Evolutionary conservation across 441 rosid genomes (phyloP).

Genomic region (Pelargonium australe): DNA sequence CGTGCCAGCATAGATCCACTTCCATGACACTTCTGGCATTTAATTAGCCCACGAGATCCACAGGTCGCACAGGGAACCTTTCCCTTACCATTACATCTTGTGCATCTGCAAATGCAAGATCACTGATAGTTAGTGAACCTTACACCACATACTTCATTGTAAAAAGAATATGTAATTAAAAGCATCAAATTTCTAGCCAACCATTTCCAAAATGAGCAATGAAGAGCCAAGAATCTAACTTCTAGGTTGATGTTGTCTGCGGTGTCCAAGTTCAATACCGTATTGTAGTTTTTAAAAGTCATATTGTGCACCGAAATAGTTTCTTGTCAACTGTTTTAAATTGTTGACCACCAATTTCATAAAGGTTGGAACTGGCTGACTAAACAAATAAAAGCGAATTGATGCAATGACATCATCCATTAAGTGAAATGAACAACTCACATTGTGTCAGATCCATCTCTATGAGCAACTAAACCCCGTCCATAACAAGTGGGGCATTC

Average conservation of each 20-base stretch:
- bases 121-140: neutral
- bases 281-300: too few relatives aligned
- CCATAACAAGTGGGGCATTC: constrained; percentile 65
- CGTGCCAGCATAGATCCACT: constrained; percentile 62
- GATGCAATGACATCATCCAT: too few relatives aligned
- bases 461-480: constrained; percentile 86
- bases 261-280: too few relatives aligned
- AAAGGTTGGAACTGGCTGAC: too few relatives aligned
- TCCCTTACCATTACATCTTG: constrained; percentile 70
- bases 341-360: too few relatives aligned
- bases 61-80: constrained; percentile 73
- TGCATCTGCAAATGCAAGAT: constrained; percentile 43
- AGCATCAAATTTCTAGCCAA: neutral
- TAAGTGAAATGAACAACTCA: constrained; percentile 25
- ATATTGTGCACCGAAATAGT: too few relatives aligned
- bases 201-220: neutral
- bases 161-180: neutral
- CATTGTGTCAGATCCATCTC: constrained; percentile 90
- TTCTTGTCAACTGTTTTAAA: too few relatives aligned
- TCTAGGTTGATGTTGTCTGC: neutral
- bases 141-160: neutral
- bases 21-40: constrained; percentile 59
- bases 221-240: constrained; percentile 7
- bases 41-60: constrained; percentile 72
- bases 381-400: too few relatives aligned